A percentile compares a stretch with the other conserved stretches of the same genome.
Evolutionary conservation across 2,329 filamentous ascomycete species (phyloP).

Genomic region (Phialophora verrucosa): DNA sequence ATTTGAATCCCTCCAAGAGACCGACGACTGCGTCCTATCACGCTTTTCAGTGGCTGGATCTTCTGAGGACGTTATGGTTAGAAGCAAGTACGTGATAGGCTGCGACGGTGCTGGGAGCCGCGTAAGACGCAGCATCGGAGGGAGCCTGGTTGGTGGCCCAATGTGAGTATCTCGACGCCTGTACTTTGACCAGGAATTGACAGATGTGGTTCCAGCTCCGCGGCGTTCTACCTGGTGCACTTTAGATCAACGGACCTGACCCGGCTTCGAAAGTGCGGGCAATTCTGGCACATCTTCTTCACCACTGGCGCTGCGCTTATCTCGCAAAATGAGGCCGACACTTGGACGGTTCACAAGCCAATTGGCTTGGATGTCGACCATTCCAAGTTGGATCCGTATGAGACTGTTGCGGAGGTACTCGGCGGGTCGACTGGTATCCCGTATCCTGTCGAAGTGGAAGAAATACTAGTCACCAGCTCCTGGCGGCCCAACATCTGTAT

Average conservation of each 20-base stretch:
- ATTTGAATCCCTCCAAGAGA: conserved; percentile 12
- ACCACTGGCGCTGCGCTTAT: conserved; percentile 40
- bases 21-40: not conserved
- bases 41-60: not conserved
- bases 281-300: conserved; percentile 45
- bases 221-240: conserved; percentile 41
- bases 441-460: conserved; percentile 43
- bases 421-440: conserved; percentile 31
- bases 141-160: conserved; percentile 39
- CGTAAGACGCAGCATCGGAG: conserved; percentile 38
- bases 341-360: conserved; percentile 43
- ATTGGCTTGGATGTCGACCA: conserved; percentile 32
- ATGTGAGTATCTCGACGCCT: conserved; percentile 34
- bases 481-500: conserved; percentile 44
- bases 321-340: conserved; percentile 44
- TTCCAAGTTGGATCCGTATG: conserved; percentile 36
- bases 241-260: conserved; percentile 44
- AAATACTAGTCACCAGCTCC: conserved; percentile 42
- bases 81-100: conserved; percentile 39
- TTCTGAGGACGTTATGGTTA: conserved; percentile 21
- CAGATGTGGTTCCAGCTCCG: conserved; percentile 29
- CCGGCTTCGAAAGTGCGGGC: conserved; percentile 38
- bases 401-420: conserved; percentile 38
- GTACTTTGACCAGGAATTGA: not conserved
- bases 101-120: conserved; percentile 43